Conservation (phyloP, 2,329 filamentous ascomycete species). For the Arthrobotrys megalospora region DNA sequence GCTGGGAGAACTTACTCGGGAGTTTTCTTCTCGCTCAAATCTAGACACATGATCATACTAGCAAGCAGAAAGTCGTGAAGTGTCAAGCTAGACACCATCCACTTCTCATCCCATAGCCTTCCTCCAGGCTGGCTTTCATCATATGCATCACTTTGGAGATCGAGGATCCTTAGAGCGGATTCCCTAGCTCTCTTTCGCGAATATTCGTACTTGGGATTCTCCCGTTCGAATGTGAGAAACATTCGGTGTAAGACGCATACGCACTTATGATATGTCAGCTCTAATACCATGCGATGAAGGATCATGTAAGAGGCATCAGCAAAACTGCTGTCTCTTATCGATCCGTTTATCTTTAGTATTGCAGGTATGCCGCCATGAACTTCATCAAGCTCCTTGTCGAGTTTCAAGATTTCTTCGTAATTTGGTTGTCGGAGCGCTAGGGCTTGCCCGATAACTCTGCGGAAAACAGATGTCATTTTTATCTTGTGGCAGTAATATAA, state of each 20-base stretch:
- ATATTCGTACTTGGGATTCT: slow-evolving; percentile 45
- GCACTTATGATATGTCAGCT: slow-evolving; percentile 71
- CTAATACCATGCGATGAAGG: slow-evolving; percentile 71
- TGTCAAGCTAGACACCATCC: slow-evolving; percentile 52
- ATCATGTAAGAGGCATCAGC: slow-evolving; percentile 69
- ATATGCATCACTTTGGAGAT: slow-evolving; percentile 69
- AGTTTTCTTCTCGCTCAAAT: slow-evolving; percentile 65
- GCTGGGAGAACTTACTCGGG: slow-evolving; percentile 3
- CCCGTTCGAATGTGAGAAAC: slow-evolving; percentile 63
- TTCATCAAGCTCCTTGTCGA: slow-evolving; percentile 68
- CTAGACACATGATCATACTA: slow-evolving; percentile 63
- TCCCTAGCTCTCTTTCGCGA: slow-evolving; percentile 35
- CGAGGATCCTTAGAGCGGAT: slow-evolving; percentile 46
- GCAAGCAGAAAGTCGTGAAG: slow-evolving; percentile 55
- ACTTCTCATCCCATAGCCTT: slow-evolving; percentile 47
- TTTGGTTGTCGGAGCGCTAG: slow-evolving; percentile 66
- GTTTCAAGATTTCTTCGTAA: slow-evolving; percentile 61
- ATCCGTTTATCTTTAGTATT: slow-evolving; percentile 67
- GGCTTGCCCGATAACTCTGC: slow-evolving; percentile 69
- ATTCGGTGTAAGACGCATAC: slow-evolving; percentile 63
- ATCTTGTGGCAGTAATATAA: slow-evolving; percentile 69
- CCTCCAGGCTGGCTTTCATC: slow-evolving; percentile 66
- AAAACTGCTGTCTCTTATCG: slow-evolving; percentile 69
- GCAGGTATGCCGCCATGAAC: slow-evolving; percentile 68
- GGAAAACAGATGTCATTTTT: slow-evolving; percentile 69